phyloP scores from a whole-genome alignment of 75 land plant species.

The Isoetes taiwanensis region DNA sequence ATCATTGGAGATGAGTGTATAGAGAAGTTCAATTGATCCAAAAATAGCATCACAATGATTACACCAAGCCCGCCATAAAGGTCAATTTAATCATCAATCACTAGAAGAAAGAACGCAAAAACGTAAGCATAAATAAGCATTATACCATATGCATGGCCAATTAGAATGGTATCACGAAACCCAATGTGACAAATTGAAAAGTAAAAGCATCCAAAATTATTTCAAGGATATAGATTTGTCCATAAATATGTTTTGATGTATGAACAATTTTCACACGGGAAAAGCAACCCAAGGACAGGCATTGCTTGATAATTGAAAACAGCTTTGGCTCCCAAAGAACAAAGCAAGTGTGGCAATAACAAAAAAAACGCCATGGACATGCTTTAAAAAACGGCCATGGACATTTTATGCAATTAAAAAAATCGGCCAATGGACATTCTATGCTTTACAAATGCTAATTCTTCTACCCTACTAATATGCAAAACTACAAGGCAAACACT shows the following conservation, averaged over 20 bases:
- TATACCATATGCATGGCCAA: constrained; percentile 6
- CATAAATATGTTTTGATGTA: constrained; percentile 1
- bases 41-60: constrained; percentile 1
- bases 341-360: constrained; percentile 3
- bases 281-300: constrained; percentile 5
- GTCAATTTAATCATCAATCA: too few relatives aligned
- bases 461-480: too few relatives aligned
- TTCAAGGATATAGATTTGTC: constrained; percentile 2
- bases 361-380: too few relatives aligned
- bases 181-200: background rate
- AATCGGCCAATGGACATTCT: too few relatives aligned
- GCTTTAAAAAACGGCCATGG: too few relatives aligned
- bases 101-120: too few relatives aligned
- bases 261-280: constrained; percentile 3
- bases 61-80: background rate
- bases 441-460: too few relatives aligned
- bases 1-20: background rate
- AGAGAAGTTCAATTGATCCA: background rate
- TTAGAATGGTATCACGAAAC: background rate
- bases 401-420: too few relatives aligned
- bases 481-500: too few relatives aligned
- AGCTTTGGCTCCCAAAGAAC: background rate
- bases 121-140: too few relatives aligned
- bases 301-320: constrained; percentile 7
- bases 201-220: constrained; percentile 3